These are phyloP conservation scores for Nakazawaea sp. DNA, from an alignment of 805 yeast species.

Conservation along the genomic window DNA sequence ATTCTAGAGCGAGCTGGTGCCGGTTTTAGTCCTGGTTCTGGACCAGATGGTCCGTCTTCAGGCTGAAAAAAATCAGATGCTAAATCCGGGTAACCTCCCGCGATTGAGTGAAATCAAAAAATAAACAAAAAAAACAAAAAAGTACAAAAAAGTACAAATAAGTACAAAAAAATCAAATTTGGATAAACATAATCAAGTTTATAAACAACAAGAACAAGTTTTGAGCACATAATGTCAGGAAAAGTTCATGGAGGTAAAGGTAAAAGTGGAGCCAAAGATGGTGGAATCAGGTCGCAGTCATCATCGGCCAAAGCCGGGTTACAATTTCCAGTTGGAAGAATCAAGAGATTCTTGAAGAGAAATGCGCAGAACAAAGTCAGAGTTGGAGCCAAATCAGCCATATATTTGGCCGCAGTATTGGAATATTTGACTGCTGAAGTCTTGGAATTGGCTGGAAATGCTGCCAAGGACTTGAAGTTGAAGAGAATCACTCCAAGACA, in stretches of 20 bases:
- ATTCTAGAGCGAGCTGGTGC: no score
- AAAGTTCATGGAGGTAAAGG: constrained; percentile 90
- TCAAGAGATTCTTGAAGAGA: constrained; percentile 89
- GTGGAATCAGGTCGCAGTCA: constrained; percentile 54
- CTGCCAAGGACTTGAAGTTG: constrained; percentile 91
- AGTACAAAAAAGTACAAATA: not conserved
- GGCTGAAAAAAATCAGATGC: no score
- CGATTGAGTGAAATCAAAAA: not conserved
- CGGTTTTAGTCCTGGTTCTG: no score
- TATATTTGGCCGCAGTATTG: constrained; percentile 89
- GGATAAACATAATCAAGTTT: not conserved
- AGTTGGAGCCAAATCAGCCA: constrained; percentile 77
- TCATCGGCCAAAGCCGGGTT: constrained; percentile 93
- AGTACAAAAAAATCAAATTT: not conserved
- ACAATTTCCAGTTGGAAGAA: constrained; percentile 98
- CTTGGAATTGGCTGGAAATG: constrained; percentile 95
- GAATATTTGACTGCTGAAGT: constrained; percentile 97
- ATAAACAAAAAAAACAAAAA: not conserved
- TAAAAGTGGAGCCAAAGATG: constrained; percentile 76
- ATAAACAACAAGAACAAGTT: not conserved
- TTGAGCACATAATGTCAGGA: constrained; percentile 62
- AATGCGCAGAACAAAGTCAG: constrained; percentile 74
- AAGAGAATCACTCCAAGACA: constrained; percentile 98
- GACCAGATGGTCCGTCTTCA: no score
- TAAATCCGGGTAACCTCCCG: no score